phyloP scores from a whole-genome alignment of 2,329 filamentous ascomycete species.

The Neoascochyta sp. region DNA sequence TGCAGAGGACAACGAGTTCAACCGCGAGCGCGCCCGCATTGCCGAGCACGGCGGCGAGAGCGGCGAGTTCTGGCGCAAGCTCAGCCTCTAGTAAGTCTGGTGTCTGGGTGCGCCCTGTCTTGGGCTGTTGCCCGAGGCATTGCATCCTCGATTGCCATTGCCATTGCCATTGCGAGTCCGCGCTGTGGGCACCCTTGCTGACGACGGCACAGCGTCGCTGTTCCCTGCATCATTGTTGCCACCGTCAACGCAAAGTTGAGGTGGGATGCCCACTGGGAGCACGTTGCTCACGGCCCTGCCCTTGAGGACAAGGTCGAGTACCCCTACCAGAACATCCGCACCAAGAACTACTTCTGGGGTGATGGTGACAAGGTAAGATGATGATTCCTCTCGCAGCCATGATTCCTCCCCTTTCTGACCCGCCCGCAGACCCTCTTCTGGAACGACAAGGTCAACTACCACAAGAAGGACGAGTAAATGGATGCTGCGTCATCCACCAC shows the following conservation, averaged over 20 bases:
- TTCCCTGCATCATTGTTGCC: conserved; percentile 69
- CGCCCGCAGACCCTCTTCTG: conserved; percentile 58
- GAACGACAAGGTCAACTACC: conserved; percentile 94
- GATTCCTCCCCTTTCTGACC: background rate
- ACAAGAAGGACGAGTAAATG: conserved; percentile 72
- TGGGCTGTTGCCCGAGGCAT: conserved; percentile 3
- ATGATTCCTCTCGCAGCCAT: background rate
- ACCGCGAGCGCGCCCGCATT: conserved; percentile 84
- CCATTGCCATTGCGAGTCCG: conserved; percentile 1
- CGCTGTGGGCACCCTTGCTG: conserved; percentile 5
- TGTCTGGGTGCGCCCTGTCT: conserved; percentile 1
- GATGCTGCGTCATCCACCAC: conserved; percentile 9
- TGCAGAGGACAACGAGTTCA: conserved; percentile 80
- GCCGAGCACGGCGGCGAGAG: conserved; percentile 85
- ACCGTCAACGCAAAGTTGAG: conserved; percentile 81
- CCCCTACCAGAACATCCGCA: conserved; percentile 94
- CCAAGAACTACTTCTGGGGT: conserved; percentile 93
- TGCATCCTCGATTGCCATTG: conserved; percentile 4
- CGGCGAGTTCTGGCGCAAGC: conserved; percentile 90
- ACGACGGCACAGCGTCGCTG: conserved; percentile 60
- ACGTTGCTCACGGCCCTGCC: conserved; percentile 75
- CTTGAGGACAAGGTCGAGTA: conserved; percentile 91
- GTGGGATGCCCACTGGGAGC: conserved; percentile 96
- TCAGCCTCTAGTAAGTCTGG: conserved; percentile 82
- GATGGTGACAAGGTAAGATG: conserved; percentile 83